Evolutionary conservation across 75 land plant species (phyloP), one percentile per base, ranked within the genome.

Genomic region (Pinus taeda): DNA sequence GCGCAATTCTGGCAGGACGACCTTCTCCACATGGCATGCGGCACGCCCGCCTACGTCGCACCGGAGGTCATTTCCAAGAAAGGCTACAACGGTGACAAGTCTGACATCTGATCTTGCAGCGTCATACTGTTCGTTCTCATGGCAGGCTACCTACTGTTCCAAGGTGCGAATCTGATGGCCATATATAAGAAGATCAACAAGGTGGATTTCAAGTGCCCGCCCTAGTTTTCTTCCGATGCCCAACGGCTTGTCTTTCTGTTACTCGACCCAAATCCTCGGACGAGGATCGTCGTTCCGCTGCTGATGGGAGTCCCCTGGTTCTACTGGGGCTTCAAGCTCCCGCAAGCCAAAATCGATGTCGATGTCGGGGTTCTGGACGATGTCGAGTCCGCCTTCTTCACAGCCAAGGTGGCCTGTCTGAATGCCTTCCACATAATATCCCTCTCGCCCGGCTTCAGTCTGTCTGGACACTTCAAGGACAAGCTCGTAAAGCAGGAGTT

Each of bases 21-120:
- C 33, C 33, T 33, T 33, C 33, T 33, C 33, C 33, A 33, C 1
- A 33, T 1, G 2, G 2, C 33, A 33, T 33, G 33, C 33, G 33
- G 33, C 33, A 33, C 33, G 33, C 33, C 33, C 1, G 33, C 33
- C 1, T 33, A 33, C 33, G 1, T 33, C 2, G 33, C 33, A 33
- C 33, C 92, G 22, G 92, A 90, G 88, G 91, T 91, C 12, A n/a
- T 88, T 26, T 58, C 64, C 6, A 62, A 78, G 15, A 80, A 83
- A 65, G 90, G 90, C 11, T 88, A 88, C 65, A 87, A 88, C 37
- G 90, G 83, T 7, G 77, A 81, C 4, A 87, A 87, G 75, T 81
- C 76, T 3, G 83, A 33, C 33, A 33, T 33, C 33, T 33, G 33
- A 1, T 33, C 33, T 33, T 33, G 33, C 33, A 1, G 33, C 33